Base-by-base conservation (phyloP, 2,329 filamentous ascomycete species). In the Cladophialophora psammophila region DNA sequence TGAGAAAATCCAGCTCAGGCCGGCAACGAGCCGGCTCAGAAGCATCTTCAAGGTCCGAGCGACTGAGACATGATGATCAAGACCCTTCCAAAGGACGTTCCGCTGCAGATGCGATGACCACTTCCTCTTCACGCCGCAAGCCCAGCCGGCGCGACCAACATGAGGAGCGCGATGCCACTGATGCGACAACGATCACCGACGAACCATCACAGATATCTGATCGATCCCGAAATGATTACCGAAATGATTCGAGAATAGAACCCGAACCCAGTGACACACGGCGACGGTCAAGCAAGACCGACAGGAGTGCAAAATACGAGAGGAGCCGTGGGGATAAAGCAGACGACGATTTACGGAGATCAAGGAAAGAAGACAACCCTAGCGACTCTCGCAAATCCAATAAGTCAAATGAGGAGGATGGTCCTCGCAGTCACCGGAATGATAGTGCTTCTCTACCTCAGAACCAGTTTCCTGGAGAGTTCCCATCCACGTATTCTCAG, bases 391-490 rank as follows among this genome's bases (percentile, higher is more conserved):
- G 50, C 15, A 67, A 59, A 54, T 65, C 64, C 20, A 59, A 58
- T 60, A 67, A 57, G 56, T 48, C 65, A 38, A 56, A 60, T 15
- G 57, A 38, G n/a, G 64, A 48, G 50, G 65, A 68, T 31, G 68
- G 59, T 26, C 45, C 56, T 32, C 67, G 65, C 34, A 62, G 48
- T 20, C 35, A 76, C 53, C 67, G 69, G 9, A 67, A 72, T 5
- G 79, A 80, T 69, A 80, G 83, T 58, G 78, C 84, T 36, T 83
- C 86, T 72, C 79, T 86, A 36, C 67, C 71, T 48, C 77, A 81
- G 40, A 81, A 85, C 71, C 87, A 88, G 72, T 89, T 89, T 71
- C 86, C 86, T 5, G 85, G 85, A 57, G 86, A 88, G 73, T 80
- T 86, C 64, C 83, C 85, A 15, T 68, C 75, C 5, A 76, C 78